Conservation (phyloP, 164 flowering plant genomes). For the Tinospora cordifolia region DNA sequence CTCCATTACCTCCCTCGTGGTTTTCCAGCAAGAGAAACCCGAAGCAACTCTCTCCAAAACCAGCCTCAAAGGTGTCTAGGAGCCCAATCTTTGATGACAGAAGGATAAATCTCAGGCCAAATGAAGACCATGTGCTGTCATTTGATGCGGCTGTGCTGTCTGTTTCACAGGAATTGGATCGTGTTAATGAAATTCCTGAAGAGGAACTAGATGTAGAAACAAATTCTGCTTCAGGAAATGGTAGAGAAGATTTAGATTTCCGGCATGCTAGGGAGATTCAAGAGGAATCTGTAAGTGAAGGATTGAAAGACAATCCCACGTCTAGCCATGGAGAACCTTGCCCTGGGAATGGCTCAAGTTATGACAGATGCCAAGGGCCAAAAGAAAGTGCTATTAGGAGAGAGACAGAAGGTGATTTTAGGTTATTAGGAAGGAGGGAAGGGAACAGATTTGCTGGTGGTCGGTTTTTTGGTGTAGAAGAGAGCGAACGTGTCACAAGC, state of each 20-base stretch:
- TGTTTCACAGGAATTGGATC: conserved; percentile 58
- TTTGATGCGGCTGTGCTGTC: conserved; percentile 82
- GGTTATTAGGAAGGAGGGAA: conserved; percentile 75
- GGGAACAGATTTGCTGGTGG: conserved; percentile 52
- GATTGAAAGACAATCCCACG: conserved; percentile 9
- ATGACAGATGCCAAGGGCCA: conserved; percentile 35
- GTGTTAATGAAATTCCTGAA: conserved; percentile 44
- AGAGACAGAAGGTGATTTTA: conserved; percentile 95
- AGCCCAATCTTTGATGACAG: conserved; percentile 56
- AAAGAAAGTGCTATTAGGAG: conserved; percentile 92
- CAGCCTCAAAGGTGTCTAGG: conserved; percentile 31
- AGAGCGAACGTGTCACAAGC: conserved; percentile 46
- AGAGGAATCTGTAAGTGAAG: conserved; percentile 35
- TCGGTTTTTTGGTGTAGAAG: conserved; percentile 71
- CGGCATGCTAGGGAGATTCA: conserved; percentile 36
- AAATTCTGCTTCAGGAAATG: conserved; percentile 9
- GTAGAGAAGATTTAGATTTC: conserved; percentile 12
- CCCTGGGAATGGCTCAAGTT: conserved; percentile 31
- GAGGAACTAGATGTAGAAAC: conserved; percentile 33
- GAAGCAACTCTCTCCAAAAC: conserved; percentile 46
- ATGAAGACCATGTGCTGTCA: conserved; percentile 49
- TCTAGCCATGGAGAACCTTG: conserved; percentile 17
- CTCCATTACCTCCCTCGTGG: conserved; percentile 64
- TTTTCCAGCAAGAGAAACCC: conserved; percentile 39
- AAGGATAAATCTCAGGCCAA: conserved; percentile 22